phyloP scores from a whole-genome alignment of 2,329 filamentous ascomycete genomes.

The Gliomastix tumulicola region DNA sequence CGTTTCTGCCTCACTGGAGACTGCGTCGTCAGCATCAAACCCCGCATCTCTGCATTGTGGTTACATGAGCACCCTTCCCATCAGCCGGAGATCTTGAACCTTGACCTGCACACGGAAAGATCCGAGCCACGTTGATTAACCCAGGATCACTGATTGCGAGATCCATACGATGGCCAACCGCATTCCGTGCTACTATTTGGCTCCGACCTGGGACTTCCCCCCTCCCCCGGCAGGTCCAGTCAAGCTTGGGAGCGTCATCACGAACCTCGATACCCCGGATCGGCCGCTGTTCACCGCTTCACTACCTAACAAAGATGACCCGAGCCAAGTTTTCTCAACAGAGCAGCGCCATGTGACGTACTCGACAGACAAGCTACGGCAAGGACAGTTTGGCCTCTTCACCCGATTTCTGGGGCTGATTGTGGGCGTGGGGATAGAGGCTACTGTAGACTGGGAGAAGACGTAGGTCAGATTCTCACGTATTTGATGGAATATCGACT shows the following conservation, averaged over 20 bases:
- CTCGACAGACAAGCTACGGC: slow-evolving; percentile 2
- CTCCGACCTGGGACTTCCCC: slow-evolving; percentile 9
- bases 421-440: background rate
- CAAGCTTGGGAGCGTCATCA: slow-evolving; percentile 9
- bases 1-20: too few relatives aligned
- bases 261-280: slow-evolving; percentile 7
- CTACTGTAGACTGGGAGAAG: background rate
- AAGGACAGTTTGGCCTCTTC: slow-evolving; percentile 2
- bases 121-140: too few relatives aligned
- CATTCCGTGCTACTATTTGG: slow-evolving; percentile 5
- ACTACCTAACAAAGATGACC: background rate
- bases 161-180: background rate
- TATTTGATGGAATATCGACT: too few relatives aligned
- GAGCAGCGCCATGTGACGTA: slow-evolving; percentile 2
- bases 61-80: too few relatives aligned
- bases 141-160: too few relatives aligned
- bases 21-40: too few relatives aligned
- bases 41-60: too few relatives aligned
- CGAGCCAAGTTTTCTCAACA: background rate
- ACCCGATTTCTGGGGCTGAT: slow-evolving; percentile 4
- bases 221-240: slow-evolving; percentile 7
- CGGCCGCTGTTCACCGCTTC: slow-evolving; percentile 3
- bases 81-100: too few relatives aligned
- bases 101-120: too few relatives aligned
- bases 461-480: too few relatives aligned